These are phyloP conservation scores for Fonsecaea multimorphosa DNA, from an alignment of 2,329 filamentous ascomycete species.

Conservation along the genomic window DNA sequence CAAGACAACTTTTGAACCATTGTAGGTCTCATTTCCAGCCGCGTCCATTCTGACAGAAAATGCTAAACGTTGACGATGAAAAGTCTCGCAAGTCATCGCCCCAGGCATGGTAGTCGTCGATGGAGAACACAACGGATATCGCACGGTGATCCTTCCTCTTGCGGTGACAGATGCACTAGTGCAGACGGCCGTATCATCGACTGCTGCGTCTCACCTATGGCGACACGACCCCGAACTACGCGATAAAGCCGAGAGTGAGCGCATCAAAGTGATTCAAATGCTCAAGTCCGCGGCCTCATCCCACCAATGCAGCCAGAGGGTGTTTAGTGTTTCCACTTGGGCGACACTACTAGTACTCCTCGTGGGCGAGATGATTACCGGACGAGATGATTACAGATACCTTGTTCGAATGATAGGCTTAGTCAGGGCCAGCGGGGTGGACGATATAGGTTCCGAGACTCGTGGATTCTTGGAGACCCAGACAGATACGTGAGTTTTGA, in stretches of 20 bases:
- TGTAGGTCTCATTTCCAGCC: not conserved
- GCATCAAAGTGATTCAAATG: not conserved
- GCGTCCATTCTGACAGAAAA: too few relatives aligned
- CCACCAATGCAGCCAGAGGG: too few relatives aligned
- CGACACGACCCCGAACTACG: too few relatives aligned
- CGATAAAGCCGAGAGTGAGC: not conserved
- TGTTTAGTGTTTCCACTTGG: not conserved
- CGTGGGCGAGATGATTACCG: not conserved
- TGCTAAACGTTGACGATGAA: not conserved
- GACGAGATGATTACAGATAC: not conserved
- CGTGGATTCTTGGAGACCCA: too few relatives aligned
- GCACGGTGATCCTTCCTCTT: conserved; percentile 36
- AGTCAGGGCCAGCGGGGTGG: too few relatives aligned
- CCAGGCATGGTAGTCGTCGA: conserved; percentile 7
- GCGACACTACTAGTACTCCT: conserved; percentile 1
- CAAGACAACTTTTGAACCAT: not conserved
- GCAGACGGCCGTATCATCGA: not conserved
- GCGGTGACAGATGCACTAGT: conserved; percentile 33
- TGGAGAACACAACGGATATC: conserved; percentile 11
- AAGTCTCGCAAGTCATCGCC: conserved; percentile 1
- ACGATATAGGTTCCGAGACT: too few relatives aligned
- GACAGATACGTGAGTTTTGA: too few relatives aligned
- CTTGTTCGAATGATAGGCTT: too few relatives aligned
- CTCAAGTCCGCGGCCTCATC: not conserved
- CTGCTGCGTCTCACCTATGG: not conserved